Evolutionary conservation across 2,329 filamentous ascomycete species (phyloP).

Genomic region (Talaromyces rugulosus): DNA sequence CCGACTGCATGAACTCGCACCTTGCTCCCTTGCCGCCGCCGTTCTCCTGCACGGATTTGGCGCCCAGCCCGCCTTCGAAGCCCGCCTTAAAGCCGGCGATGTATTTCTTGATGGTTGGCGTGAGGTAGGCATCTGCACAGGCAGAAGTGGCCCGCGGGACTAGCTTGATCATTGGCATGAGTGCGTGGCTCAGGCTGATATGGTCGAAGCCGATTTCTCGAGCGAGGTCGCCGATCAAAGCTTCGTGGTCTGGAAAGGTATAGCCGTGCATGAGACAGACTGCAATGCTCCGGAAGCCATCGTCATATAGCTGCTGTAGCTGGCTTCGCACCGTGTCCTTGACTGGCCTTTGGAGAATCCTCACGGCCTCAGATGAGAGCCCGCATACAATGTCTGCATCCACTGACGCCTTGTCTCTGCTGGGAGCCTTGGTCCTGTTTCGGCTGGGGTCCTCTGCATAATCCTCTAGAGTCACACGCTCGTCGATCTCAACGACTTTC

Average conservation of each 20-base stretch:
- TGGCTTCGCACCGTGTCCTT: slow-evolving; percentile 53
- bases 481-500: slow-evolving; percentile 80
- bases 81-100: slow-evolving; percentile 72
- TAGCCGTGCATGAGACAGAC: slow-evolving; percentile 92
- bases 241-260: slow-evolving; percentile 83
- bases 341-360: slow-evolving; percentile 60
- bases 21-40: slow-evolving; percentile 64
- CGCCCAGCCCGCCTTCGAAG: slow-evolving; percentile 76
- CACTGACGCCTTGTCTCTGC: slow-evolving; percentile 34
- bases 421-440: slow-evolving; percentile 46
- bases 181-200: slow-evolving; percentile 72
- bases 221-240: slow-evolving; percentile 70
- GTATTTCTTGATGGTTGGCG: slow-evolving; percentile 73
- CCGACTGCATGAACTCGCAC: slow-evolving; percentile 93
- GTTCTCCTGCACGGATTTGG: slow-evolving; percentile 66
- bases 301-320: slow-evolving; percentile 63
- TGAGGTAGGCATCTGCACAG: slow-evolving; percentile 75
- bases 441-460: slow-evolving; percentile 82
- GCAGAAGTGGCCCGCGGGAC: slow-evolving; percentile 72
- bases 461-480: slow-evolving; percentile 85
- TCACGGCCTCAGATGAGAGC: slow-evolving; percentile 68
- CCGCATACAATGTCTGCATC: slow-evolving; percentile 62
- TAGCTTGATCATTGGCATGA: slow-evolving; percentile 87
- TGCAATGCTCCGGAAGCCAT: slow-evolving; percentile 74
- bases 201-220: slow-evolving; percentile 77